Evolutionary conservation across 441 rosid genomes (phyloP).

Genomic region (Manihot esculenta): DNA sequence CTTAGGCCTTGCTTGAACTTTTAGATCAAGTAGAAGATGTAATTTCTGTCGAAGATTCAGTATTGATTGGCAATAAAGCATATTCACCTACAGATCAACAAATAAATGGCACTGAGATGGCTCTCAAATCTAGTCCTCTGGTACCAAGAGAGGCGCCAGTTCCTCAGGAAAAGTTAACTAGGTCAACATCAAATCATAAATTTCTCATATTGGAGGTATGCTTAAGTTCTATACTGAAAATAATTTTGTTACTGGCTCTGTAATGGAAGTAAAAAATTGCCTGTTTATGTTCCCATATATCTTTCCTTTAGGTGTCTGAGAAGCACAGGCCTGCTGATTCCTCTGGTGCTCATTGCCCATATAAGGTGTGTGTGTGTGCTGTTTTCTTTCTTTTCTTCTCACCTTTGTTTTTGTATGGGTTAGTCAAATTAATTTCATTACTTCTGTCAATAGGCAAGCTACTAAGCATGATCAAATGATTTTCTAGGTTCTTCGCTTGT

Average conservation of each 20-base stretch:
- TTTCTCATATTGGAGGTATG: constrained; percentile 94
- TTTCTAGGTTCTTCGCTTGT: constrained; percentile 87
- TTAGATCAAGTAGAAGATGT: constrained; percentile 97
- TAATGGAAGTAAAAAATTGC: neutral
- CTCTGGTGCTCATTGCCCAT: constrained; percentile 40
- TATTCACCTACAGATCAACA: constrained; percentile 41
- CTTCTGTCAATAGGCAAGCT: constrained; percentile 20
- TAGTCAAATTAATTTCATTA: constrained; percentile 12
- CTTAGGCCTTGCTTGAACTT: constrained; percentile 85
- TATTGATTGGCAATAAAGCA: constrained; percentile 34
- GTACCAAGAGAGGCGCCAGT: constrained; percentile 29
- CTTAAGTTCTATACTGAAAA: neutral
- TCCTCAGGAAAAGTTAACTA: constrained; percentile 30
- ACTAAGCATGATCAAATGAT: constrained; percentile 26
- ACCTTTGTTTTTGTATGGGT: constrained; percentile 11
- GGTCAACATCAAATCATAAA: constrained; percentile 34
- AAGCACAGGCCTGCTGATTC: constrained; percentile 44
- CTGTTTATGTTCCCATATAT: constrained; percentile 21
- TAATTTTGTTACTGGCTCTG: constrained; percentile 3
- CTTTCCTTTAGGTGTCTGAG: constrained; percentile 66
- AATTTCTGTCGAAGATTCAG: constrained; percentile 68
- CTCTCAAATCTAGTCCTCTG: constrained; percentile 25
- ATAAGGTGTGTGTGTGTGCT: too few species aligned
- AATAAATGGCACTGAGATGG: constrained; percentile 29
- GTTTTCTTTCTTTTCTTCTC: too few species aligned